A percentile compares a stretch with the other conserved stretches of the same genome.
phyloP scores from a whole-genome alignment of 2,329 filamentous ascomycete species.

The Alternaria metachromatica region DNA sequence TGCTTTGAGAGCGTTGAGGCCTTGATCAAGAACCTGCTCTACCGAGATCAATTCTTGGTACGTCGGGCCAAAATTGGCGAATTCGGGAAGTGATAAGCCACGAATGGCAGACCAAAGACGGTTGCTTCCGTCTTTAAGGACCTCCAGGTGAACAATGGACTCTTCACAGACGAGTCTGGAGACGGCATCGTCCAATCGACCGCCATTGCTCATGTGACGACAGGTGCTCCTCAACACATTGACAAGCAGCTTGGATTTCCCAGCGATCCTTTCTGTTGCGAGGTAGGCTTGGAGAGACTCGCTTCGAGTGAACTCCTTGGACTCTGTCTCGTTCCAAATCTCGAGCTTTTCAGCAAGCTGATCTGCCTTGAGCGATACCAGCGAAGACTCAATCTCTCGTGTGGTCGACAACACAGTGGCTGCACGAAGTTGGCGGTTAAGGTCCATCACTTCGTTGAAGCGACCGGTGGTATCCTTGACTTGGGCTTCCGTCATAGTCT shows the following conservation, averaged over 20 bases:
- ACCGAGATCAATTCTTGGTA: slow-evolving; percentile 90
- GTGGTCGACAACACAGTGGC: slow-evolving; percentile 90
- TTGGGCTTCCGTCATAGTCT: slow-evolving; percentile 90
- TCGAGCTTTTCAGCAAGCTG: slow-evolving; percentile 87
- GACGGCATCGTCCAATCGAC: slow-evolving; percentile 78
- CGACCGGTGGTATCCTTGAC: slow-evolving; percentile 88
- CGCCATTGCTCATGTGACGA: slow-evolving; percentile 70
- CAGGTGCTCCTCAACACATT: slow-evolving; percentile 23
- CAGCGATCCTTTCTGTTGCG: slow-evolving; percentile 83
- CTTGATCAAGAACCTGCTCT: slow-evolving; percentile 84
- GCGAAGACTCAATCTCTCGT: slow-evolving; percentile 91
- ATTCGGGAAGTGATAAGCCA: slow-evolving; percentile 78
- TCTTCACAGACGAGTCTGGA: slow-evolving; percentile 69
- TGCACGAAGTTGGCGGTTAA: slow-evolving; percentile 91
- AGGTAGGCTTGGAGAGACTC: slow-evolving; percentile 89
- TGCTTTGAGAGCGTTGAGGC: slow-evolving; percentile 82
- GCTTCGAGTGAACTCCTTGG: slow-evolving; percentile 72
- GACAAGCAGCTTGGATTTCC: slow-evolving; percentile 68
- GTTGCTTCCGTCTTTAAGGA: slow-evolving; percentile 82
- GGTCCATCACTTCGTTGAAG: slow-evolving; percentile 93
- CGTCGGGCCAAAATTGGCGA: slow-evolving; percentile 78
- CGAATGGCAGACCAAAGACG: slow-evolving; percentile 83
- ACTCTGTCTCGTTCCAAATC: slow-evolving; percentile 59
- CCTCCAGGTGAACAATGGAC: slow-evolving; percentile 82
- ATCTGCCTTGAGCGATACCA: slow-evolving; percentile 84